Percentiles rank a stretch among this genome's conserved stretches.
phyloP scores from a whole-genome alignment of 306 rosid species.

The Ormosia emarginata region DNA sequence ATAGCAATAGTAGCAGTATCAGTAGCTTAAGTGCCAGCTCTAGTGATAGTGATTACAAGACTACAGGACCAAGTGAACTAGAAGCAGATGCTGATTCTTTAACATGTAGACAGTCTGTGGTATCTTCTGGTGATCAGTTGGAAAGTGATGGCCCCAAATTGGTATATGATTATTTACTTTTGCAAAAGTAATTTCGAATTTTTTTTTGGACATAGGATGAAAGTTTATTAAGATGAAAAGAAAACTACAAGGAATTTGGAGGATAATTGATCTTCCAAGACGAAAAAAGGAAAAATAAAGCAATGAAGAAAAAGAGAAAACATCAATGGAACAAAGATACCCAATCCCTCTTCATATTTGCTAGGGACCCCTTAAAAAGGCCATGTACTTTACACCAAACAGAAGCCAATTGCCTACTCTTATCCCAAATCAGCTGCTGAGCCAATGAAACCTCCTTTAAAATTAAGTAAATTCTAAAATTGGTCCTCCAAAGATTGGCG shows the following conservation, averaged over 20 bases:
- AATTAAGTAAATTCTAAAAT: no score
- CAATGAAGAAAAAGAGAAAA: not conserved
- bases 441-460: not conserved
- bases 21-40: slow-evolving; percentile 92
- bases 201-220: not conserved
- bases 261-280: not conserved
- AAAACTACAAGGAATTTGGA: slow-evolving; percentile 1
- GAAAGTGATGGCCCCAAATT: slow-evolving; percentile 66
- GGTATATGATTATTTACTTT: slow-evolving; percentile 52
- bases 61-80: slow-evolving; percentile 71
- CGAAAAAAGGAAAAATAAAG: not conserved
- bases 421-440: not conserved
- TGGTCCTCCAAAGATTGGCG: no score
- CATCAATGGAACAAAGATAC: not conserved
- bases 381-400: not conserved
- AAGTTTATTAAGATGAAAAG: not conserved
- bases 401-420: slow-evolving; percentile 7
- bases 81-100: slow-evolving; percentile 99
- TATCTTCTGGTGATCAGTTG: slow-evolving; percentile 62
- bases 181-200: not conserved
- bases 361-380: not conserved
- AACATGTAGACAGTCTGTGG: slow-evolving; percentile 78
- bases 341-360: slow-evolving; percentile 6
- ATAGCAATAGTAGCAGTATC: slow-evolving; percentile 92
- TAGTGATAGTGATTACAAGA: slow-evolving; percentile 80